Base-by-base conservation (phyloP, 257 asterid species). In the Catharanthus roseus region DNA sequence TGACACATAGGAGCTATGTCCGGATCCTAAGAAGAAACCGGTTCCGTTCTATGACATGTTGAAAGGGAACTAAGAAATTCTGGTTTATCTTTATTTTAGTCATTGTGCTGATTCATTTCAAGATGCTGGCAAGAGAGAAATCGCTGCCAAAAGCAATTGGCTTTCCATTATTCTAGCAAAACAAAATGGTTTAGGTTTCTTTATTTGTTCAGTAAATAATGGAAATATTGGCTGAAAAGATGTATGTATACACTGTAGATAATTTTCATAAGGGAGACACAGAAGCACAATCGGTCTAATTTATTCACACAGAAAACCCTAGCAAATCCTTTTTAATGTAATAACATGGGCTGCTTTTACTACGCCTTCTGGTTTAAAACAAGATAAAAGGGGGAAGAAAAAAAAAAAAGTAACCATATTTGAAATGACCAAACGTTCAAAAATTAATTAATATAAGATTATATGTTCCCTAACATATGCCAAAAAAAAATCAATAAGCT, bases 21-120 rank as follows among this genome's bases (percentile, higher is more conserved):
- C 77, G n/a, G 72, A 84, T 26, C 85, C 88, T 12, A 89, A 80
- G 91, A 91, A 87, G 80, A 91, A 86, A 79, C 96, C 99, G 0
- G 6, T 82, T 71, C 96, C 89, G 69, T 91, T 78, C 73, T 86
- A 87, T 73, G 92, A 91, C 81, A 79, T 93, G 11, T 73, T 93
- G 74, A 88, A 86, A 77, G 97, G 86, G 74, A 69, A 88, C 73
- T 90, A 77, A 84, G 42, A 31, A 33, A n/a, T 34, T 57, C 54
- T 54, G 72, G 31, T 67, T 50, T 38, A 38, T n/a, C 5, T 38
- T 38, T 8, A 38, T 38, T 38, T 38, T 38, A 38, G n/a, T n/a
- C n/a, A n/a, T n/a, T n/a, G n/a, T n/a, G n/a, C n/a, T n/a, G n/a
- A n/a, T n/a, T n/a, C n/a, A n/a, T n/a, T 29, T 5, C 18, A 42